Evolutionary conservation across 2,329 filamentous ascomycete species (phyloP), one percentile per base, ranked within the genome.

Genomic region (Penicillium concentricum): DNA sequence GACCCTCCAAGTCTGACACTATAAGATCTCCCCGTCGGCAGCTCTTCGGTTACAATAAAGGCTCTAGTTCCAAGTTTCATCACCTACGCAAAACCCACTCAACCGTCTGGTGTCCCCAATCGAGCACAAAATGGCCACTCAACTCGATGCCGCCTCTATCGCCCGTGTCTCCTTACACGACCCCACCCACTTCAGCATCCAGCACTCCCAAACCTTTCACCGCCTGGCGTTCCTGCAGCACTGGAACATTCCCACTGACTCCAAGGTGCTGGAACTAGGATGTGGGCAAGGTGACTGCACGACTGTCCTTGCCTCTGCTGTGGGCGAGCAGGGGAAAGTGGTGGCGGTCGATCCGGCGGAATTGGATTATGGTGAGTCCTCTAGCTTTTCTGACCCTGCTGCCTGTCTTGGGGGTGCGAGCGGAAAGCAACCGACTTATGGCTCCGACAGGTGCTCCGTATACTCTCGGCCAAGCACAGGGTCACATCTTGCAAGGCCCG

Each of bases 221-320:
- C 52, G 58, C 38, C 37, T 62, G 5, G 24, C 7, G 3, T 45
- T 57, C 32, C 38, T 62, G 13, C 30, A 61, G 30, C 44, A 55
- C 30, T 52, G 48, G 57, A 45, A 50, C 18, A 50, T 55, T 43
- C 34, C 51, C 32, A 38, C 30, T n/a, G 51, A 9, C 57, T 72
- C 74, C 28, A 76, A 73, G 3, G 67, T 85, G 7, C 75, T 87
- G 2, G 84, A 86, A 65, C 68, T 87, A 37, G 84, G 83, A 48
- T 86, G 84, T 68, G 84, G 84, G 1, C 84, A 86, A 61, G 84
- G 84, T 2, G 82, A 82, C 57, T 81, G 78, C 62, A 85, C 84
- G 2, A 74, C 78, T 12, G 80, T 79, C 3, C 76, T 86, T 18
- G 84, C 83, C 44, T 66, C 76, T 62, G 76, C 70, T 20, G 76